Base-by-base conservation (phyloP, 306 rosid species). In the Vachellia pachyceras region DNA sequence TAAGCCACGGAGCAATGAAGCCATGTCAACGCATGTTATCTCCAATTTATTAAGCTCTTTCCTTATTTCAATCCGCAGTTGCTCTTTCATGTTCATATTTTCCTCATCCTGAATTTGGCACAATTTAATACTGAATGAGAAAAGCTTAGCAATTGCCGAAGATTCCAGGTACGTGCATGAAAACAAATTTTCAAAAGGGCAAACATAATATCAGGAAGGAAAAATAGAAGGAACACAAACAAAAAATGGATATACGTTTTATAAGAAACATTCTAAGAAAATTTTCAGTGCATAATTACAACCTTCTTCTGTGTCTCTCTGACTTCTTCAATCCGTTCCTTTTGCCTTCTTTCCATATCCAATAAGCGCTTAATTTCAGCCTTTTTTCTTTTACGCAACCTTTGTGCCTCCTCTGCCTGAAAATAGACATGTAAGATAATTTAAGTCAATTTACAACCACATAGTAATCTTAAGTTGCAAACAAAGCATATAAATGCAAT, bases 291-390 rank as follows among this genome's bases (percentile, higher is more conserved):
- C 69, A 65, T 41, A 79, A 80, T 23, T 33, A 77, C 82, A 78
- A 96, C 99, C 98, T 96, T 96, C 92, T 93, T 93, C 73, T 89
- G 94, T 17, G 94, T 86, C 89, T 96, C 89, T 80, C 99, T 94
- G 57, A 93, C 91, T 93, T 96, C 98, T 88, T 90, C 97, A 76
- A 96, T 80, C 12, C 99, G 98, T 79, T 92, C 88, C 83, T 87
- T 90, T 86, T 92, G 94, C 82, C 98, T 93, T 85, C 86, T 89
- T 80, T 93, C 87, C 94, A 90, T 90, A 77, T 93, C 94, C 72
- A 84, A 36, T 73, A 89, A 44, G 18, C 94, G 97, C 88, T 83
- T 49, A 61, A 66, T 88, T 75, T 96, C 97, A 15, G 90, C 99
- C 83, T 79, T 93, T 88, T 61, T 93, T 90, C 91, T 92, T 85